Evolutionary conservation across 139 green algal genomes (phyloP), one percentile per base, ranked within the genome.

Genomic region (Deuterostichococcus epilithicus): DNA sequence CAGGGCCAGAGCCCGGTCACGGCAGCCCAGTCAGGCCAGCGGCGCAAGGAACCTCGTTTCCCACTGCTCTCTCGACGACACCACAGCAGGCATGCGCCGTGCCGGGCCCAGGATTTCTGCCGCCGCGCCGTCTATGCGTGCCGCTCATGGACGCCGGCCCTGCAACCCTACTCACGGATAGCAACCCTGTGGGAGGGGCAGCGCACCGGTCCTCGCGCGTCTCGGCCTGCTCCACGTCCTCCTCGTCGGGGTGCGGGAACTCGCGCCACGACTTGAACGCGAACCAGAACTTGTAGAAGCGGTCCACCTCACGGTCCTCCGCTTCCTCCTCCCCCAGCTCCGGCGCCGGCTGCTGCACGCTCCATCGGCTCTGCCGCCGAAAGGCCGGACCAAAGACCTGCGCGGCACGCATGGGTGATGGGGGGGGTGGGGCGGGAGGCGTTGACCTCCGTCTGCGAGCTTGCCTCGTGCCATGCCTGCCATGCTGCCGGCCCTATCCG

Each of bases 251-350:
- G 80, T 98, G 92, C 0, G 95, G 95, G 80, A 98, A 98, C 89
- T 98, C 95, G 20, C 95, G 81, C 95, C 95, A 98, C 13, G 85
- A 94, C 81, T 91, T 93, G 85, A 96, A 97, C 39, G 22, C 38
- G 68, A 85, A 98, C 95, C 95, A 98, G 73, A 98, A 98, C 85
- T 97, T 89, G 80, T 98, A 98, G 77, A 98, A 98, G 47, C 82
- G 84, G 58, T 92, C 84, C 35, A 98, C 84, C 35, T 80, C 79
- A 10, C 84, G 77, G 67, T 84, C 91, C 10, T 78, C 26, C 0
- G 76, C 85, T 34, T 75, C 58, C 2, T 88, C 85, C 44, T 94
- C 88, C 13, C 93, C 92, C 37, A 96, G 32, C 35, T 95, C 89
- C 10, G 93, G 93, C 44, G 95, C 92, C 0, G 87, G 82, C 65